Evolutionary conservation across 805 yeast genomes (phyloP).

Genomic region (Gaillardinia entomophila): DNA sequence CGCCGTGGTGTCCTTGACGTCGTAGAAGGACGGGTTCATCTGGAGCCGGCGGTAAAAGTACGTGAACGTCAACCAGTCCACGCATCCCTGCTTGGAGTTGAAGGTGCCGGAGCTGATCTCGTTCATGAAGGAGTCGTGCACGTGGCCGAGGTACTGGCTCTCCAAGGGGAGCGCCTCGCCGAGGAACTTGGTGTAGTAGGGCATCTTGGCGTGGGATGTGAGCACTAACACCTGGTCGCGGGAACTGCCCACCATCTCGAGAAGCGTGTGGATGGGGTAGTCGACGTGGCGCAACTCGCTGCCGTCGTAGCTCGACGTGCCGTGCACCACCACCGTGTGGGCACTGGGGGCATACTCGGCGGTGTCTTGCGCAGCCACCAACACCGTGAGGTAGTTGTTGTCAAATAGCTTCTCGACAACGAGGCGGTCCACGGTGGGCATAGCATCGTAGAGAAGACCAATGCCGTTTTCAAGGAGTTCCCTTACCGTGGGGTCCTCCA

Average conservation of each 20-base stretch:
- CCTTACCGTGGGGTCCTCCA: conserved; percentile 43
- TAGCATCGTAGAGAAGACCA: conserved; percentile 54
- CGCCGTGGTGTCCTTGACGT: conserved; percentile 57
- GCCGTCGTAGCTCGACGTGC: conserved; percentile 70
- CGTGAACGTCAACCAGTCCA: conserved; percentile 85
- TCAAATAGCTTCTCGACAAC: conserved; percentile 49
- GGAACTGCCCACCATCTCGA: conserved; percentile 57
- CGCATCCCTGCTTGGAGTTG: conserved; percentile 70
- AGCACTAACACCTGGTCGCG: conserved; percentile 47
- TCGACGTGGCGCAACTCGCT: conserved; percentile 65
- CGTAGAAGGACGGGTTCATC: conserved; percentile 84
- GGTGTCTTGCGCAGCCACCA: conserved; percentile 61
- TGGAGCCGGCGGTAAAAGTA: conserved; percentile 77
- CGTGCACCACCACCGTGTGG: conserved; percentile 53
- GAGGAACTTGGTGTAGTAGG: conserved; percentile 67
- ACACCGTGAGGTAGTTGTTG: conserved; percentile 44
- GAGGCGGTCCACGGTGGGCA: conserved; percentile 50
- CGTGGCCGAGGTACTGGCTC: conserved; percentile 52
- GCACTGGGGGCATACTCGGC: conserved; percentile 47
- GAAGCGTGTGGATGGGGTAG: conserved; percentile 57
- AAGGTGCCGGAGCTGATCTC: conserved; percentile 70
- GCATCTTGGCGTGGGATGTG: conserved; percentile 49
- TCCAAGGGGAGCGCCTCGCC: conserved; percentile 78
- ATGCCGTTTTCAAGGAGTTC: conserved; percentile 49
- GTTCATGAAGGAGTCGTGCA: conserved; percentile 65